These are phyloP conservation scores for Fusarium citri DNA, from an alignment of 2,329 filamentous ascomycete genomes.

Conservation along the genomic window DNA sequence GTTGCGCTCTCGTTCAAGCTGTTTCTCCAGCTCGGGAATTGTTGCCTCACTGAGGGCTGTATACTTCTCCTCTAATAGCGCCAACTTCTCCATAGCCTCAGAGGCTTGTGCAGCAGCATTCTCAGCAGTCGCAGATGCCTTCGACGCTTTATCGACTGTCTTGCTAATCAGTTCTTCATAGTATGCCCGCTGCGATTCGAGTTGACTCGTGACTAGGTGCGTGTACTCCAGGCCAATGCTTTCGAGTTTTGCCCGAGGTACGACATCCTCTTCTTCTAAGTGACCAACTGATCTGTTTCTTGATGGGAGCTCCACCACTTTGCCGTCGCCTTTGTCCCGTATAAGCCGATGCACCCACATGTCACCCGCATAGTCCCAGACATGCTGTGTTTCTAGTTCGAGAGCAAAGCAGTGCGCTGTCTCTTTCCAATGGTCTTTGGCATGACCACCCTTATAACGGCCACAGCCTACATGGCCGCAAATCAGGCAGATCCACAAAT, in stretches of 20 bases:
- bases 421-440: slow-evolving; percentile 92
- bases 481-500: slow-evolving; percentile 95
- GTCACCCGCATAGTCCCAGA: slow-evolving; percentile 98
- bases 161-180: slow-evolving; percentile 94
- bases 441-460: slow-evolving; percentile 92
- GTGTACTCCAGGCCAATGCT: slow-evolving; percentile 95
- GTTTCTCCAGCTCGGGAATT: slow-evolving; percentile 77
- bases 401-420: slow-evolving; percentile 92
- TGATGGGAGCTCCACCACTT: slow-evolving; percentile 88
- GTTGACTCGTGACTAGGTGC: slow-evolving; percentile 89
- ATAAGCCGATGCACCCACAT: slow-evolving; percentile 97
- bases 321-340: slow-evolving; percentile 91
- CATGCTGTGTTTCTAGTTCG: slow-evolving; percentile 91
- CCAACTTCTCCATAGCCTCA: slow-evolving; percentile 62
- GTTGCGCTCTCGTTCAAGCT: slow-evolving; percentile 74
- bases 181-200: slow-evolving; percentile 92
- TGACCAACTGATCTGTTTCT: slow-evolving; percentile 53
- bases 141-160: slow-evolving; percentile 87
- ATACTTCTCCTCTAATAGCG: slow-evolving; percentile 59
- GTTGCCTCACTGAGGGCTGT: slow-evolving; percentile 65
- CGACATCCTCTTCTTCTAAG: slow-evolving; percentile 70
- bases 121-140: slow-evolving; percentile 76
- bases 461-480: slow-evolving; percentile 95
- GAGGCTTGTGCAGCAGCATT: slow-evolving; percentile 65
- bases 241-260: slow-evolving; percentile 75